Evolutionary conservation across 306 rosid species (phyloP), one percentile per base, ranked within the genome.

Genomic region (Quillaja saponaria): DNA sequence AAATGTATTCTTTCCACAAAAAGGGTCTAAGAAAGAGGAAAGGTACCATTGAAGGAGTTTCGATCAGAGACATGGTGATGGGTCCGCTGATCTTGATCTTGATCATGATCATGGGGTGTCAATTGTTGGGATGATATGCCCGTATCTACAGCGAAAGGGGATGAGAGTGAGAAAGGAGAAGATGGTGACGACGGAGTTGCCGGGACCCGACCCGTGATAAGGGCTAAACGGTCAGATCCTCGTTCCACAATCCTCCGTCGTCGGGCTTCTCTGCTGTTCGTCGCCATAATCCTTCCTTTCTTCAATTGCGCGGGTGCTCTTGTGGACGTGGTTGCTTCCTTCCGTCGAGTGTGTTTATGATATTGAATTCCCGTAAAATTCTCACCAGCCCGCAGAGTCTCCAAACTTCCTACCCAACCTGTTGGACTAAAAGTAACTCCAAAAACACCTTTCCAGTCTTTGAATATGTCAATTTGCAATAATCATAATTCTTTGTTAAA

Each of bases 191-290:
- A 51, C 7, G 66, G 75, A n/a, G 57, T 46, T 0, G 49, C 0
- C 44, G 80, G 67, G 81, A 84, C 63, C 61, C 64, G 90, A 75
- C 98, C 90, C 34, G 83, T 71, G 34, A 91, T 88, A 57, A 86
- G 79, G 35, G 92, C 90, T 11, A 91, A 74, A 7, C 92, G 92
- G 61, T 88, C 92, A 76, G 95, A 68, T 19, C 96, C 87, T 71
- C 87, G 78, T 20, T 84, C 78, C 62, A 88, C 19, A 63, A 91
- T 91, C 75, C 73, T 80, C 80, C 80, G 69, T 44, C 91, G 58
- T 33, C 95, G 79, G 20, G 81, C 63, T 76, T 91, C 96, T 73
- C 84, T 76, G 67, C 3, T 59, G 48, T 62, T 80, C 57, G 81
- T 79, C 60, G 86, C 86, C 97, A 85, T 87, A 8, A 7, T 51